Base-by-base conservation (phyloP, 108 stramenopile genomes). In the Nannochloropsis granulata region DNA sequence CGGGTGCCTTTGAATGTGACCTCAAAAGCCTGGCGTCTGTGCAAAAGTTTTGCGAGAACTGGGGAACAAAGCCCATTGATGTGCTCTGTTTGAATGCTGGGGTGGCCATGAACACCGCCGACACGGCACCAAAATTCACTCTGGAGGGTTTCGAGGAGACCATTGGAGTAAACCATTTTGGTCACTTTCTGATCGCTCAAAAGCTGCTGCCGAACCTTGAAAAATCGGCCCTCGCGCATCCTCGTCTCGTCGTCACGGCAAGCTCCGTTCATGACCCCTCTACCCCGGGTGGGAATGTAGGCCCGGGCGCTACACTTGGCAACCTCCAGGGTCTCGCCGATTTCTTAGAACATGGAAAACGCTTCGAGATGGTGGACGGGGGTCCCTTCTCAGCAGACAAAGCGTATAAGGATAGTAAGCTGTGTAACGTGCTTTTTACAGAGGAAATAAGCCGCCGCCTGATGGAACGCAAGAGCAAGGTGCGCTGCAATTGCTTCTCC, bases 91-190 rank as follows among this genome's bases (percentile, higher is more conserved):
- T 81, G 42, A 81, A 81, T 26, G 81, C 81, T 5, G 81, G 81
- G 13, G 43, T 81, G 42, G 81, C 81, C 26, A 24, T 26, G 25
- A 43, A 43, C 81, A 81, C 81, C 42, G 13, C 26, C 16, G 25
- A 43, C 13, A 34, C 81, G 13, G 23, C 16, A 78, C 83, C 87
- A 25, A 25, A 82, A 34, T 81, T 56, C 23, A 97, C 94, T n/a
- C 93, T 95, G 85, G 95, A 94, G 89, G 96, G 96, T n/a, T 98
- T 95, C 88, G 96, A 98, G 90, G 93, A 94, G 93, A 90, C 93
- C 83, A 94, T 97, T 93, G 97, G 96, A 16, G 95, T 96, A 42
- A 97, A 97, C 92, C 97, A 97, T 86, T 86, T 97, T 83, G 97
- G 97, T 45, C 97, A 97, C 83, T 97, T 97, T 86, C 86, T 97